Percentiles rank a stretch among this genome's conserved stretches.
These are phyloP conservation scores for Mycena sanguinolenta DNA, from an alignment of 768 basidiomycete genomes.

Conservation along the genomic window DNA sequence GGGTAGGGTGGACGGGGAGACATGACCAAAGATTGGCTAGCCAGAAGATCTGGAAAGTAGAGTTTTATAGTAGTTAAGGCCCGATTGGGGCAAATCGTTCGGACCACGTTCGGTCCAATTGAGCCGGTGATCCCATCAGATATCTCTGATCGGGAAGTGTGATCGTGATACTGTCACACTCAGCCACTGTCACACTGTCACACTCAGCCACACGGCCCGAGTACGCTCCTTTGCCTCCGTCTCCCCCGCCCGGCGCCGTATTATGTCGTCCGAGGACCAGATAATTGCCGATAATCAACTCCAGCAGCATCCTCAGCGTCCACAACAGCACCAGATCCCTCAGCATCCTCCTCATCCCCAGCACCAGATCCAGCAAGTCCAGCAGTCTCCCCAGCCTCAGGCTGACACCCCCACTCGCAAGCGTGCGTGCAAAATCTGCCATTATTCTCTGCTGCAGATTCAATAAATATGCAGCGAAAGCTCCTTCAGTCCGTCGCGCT, in stretches of 20 bases:
- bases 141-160: not conserved
- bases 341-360: slow-evolving; percentile 55
- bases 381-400: slow-evolving; percentile 53
- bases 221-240: not conserved
- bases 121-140: not conserved
- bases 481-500: slow-evolving; percentile 84
- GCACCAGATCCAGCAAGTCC: slow-evolving; percentile 55
- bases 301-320: slow-evolving; percentile 54
- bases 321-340: slow-evolving; percentile 46
- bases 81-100: slow-evolving; percentile 1
- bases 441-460: slow-evolving; percentile 16
- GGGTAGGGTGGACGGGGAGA: slow-evolving; percentile 65
- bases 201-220: not conserved
- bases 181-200: too few species aligned
- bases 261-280: slow-evolving; percentile 51
- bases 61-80: too few species aligned
- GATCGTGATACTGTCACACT: not conserved
- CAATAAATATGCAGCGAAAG: slow-evolving; percentile 68
- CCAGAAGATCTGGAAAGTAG: slow-evolving; percentile 36
- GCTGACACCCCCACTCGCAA: slow-evolving; percentile 59
- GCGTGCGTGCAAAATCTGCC: slow-evolving; percentile 59
- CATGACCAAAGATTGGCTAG: too few species aligned
- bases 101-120: too few species aligned
- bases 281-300: slow-evolving; percentile 21
- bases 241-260: not conserved